Evolutionary conservation across 306 rosid genomes (phyloP), one percentile per base, ranked within the genome.

Genomic region (Casuarina cunninghamiana): DNA sequence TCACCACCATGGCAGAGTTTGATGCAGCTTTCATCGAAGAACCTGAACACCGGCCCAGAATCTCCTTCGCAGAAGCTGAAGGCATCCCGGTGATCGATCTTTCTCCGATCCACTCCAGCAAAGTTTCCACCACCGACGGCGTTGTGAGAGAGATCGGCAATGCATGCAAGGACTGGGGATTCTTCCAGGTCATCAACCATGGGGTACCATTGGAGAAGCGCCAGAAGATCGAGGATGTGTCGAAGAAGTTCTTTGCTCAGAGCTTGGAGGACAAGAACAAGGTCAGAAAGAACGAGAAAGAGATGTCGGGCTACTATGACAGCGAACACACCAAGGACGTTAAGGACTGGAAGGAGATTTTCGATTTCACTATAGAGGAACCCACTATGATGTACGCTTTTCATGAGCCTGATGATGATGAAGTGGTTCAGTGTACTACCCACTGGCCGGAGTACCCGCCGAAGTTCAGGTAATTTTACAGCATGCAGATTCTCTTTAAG

Each of bases 261-360:
- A 85, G 85, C 3, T 44, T 78, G 80, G 91, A 90, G 60, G 90
- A 88, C 83, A 90, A 88, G 88, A 84, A 62, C 54, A 86, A 81
- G 78, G 83, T 88, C 9, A 76, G 81, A 12, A 80, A 89, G 70
- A 81, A 80, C 5, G 90, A 83, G 13, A 45, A 0, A 4, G 10
- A 1, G 4, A 44, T 83, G 0, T 8, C 15, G 26, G 97, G 98
- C 5, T 93, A 93, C 11, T 79, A 69, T 54, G 95, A 93, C 16
- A 75, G 65, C 0, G 98, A 93, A 41, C 85, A 82, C 21, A 91
- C 98, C 10, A 89, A 91, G 81, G 91, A 93, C 15, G 89, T 91
- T 2, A 87, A 91, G 26, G 98, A 93, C 48, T 89, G 98, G 97
- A 91, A 89, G 50, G 97, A 91, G 75, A 91, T 84, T 4, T 85